Conservation (phyloP, 208 protist species). For the Trypanosoma avium region DNA sequence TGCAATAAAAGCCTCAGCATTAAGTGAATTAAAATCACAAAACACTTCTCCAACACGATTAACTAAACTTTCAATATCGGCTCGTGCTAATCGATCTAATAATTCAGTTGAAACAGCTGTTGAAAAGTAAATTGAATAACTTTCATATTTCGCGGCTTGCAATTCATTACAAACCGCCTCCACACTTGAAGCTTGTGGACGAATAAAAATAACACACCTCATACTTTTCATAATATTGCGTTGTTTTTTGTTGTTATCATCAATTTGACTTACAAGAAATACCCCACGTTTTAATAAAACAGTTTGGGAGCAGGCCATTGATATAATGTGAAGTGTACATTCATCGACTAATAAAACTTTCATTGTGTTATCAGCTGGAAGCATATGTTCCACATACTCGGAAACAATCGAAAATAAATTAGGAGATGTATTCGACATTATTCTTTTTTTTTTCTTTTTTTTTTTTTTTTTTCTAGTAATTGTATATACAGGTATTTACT, state of each 20-base stretch:
- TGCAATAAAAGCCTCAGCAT: conserved; percentile 75
- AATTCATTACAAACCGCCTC: conserved; percentile 87
- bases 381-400: conserved; percentile 63
- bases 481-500: too few species aligned
- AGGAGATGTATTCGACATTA: conserved; percentile 13
- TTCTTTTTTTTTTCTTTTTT: background rate
- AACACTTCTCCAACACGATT: conserved; percentile 94
- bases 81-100: conserved; percentile 92
- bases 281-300: conserved; percentile 95
- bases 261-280: conserved; percentile 95
- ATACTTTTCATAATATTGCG: conserved; percentile 92
- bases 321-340: conserved; percentile 92
- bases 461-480: background rate
- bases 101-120: conserved; percentile 71
- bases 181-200: conserved; percentile 92
- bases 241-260: conserved; percentile 46
- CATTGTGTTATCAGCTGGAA: conserved; percentile 77
- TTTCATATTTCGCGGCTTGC: conserved; percentile 76
- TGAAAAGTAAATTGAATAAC: conserved; percentile 90
- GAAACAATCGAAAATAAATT: conserved; percentile 44
- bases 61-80: conserved; percentile 93
- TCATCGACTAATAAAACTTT: conserved; percentile 97
- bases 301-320: conserved; percentile 93
- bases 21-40: conserved; percentile 94
- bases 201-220: conserved; percentile 90